phyloP scores from a whole-genome alignment of 2,329 filamentous ascomycete species.

The Ceratocystis huliohia region DNA sequence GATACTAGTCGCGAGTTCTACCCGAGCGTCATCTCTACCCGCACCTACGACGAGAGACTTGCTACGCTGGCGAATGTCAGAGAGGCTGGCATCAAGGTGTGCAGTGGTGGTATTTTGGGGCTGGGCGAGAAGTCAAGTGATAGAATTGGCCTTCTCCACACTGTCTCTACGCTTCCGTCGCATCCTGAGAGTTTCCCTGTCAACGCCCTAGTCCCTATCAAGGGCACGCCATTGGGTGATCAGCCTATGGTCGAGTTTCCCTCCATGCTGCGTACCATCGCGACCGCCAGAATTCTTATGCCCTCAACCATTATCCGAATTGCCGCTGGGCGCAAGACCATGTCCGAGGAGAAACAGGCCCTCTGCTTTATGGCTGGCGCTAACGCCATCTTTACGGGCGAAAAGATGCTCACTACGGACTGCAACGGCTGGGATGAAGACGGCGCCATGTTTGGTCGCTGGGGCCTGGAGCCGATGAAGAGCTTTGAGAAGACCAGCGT shows the following conservation, averaged over 20 bases:
- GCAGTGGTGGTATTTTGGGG: slow-evolving; percentile 77
- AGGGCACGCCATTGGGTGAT: slow-evolving; percentile 74
- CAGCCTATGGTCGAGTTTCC: slow-evolving; percentile 61
- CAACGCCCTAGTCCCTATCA: slow-evolving; percentile 81
- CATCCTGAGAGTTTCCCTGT: slow-evolving; percentile 89
- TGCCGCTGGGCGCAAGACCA: slow-evolving; percentile 69
- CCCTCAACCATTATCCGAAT: slow-evolving; percentile 76
- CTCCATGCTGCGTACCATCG: slow-evolving; percentile 67
- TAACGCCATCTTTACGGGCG: slow-evolving; percentile 88
- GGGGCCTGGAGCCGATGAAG: slow-evolving; percentile 71
- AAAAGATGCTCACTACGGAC: slow-evolving; percentile 90
- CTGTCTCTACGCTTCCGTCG: slow-evolving; percentile 62
- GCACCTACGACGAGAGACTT: slow-evolving; percentile 76
- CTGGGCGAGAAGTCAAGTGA: slow-evolving; percentile 68
- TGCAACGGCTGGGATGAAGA: slow-evolving; percentile 89
- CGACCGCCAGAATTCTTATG: slow-evolving; percentile 71
- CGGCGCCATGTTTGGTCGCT: slow-evolving; percentile 66
- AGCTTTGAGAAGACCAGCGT: slow-evolving; percentile 31
- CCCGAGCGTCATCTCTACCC: slow-evolving; percentile 70
- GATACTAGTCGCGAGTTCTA: slow-evolving; percentile 86
- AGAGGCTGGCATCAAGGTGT: slow-evolving; percentile 78
- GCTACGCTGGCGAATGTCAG: slow-evolving; percentile 68
- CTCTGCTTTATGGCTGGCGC: slow-evolving; percentile 83
- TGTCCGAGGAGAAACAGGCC: slow-evolving; percentile 80
- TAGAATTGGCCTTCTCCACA: slow-evolving; percentile 71